Percentiles rank a stretch among this genome's conserved stretches.
These are phyloP conservation scores for Botrytis squamosa DNA, from an alignment of 2,329 filamentous ascomycete species.

Conservation along the genomic window DNA sequence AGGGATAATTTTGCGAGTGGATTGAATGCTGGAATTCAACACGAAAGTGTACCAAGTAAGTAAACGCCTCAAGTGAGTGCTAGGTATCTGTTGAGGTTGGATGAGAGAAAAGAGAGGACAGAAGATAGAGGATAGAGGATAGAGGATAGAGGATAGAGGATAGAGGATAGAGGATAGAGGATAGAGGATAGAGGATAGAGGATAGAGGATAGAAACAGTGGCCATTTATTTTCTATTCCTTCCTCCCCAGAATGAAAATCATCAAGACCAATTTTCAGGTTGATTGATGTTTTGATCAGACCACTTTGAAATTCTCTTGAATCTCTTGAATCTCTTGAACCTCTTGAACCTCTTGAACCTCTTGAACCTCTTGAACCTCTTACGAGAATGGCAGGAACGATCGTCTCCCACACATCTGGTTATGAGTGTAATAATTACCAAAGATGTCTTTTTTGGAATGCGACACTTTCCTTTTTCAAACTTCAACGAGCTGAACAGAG, in stretches of 20 bases:
- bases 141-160: background rate
- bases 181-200: no score
- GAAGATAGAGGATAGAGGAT: background rate
- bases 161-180: background rate
- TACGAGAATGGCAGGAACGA: constrained; percentile 1
- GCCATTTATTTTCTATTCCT: background rate
- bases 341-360: background rate
- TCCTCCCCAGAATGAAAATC: background rate
- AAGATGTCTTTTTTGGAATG: background rate
- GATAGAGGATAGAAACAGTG: background rate
- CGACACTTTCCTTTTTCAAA: background rate
- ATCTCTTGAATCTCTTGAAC: background rate
- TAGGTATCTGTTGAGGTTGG: background rate
- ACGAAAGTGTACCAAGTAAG: background rate
- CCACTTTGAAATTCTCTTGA: background rate
- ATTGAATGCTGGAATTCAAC: background rate
- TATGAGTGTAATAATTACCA: background rate
- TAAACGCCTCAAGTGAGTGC: background rate
- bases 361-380: background rate
- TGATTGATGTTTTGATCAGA: background rate
- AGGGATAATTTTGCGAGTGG: background rate
- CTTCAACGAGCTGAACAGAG: no score
- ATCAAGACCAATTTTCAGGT: background rate
- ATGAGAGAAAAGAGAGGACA: background rate
- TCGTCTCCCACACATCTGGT: background rate